Evolutionary conservation across 768 basidiomycete genomes (phyloP), one percentile per base, ranked within the genome.

Genomic region (Imleria badia): DNA sequence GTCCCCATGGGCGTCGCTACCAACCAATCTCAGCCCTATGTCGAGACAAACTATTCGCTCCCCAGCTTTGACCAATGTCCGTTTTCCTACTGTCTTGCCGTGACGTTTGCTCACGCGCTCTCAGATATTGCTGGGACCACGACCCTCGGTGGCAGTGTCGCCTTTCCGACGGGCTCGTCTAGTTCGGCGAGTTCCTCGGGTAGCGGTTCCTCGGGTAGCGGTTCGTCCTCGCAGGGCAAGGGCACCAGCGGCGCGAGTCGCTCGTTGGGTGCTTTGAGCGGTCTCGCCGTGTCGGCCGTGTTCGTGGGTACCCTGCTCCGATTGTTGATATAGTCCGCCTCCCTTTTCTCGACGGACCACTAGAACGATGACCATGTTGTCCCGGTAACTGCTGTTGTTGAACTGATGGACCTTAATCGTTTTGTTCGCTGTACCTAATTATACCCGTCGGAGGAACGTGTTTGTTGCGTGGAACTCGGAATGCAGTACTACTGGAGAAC

Each of bases 21-120:
- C 12, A 85, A 85, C 63, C 71, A 72, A 41, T 76, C 78, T 1
- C 73, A 77, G 3, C 82, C 81, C 11, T 85, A 85, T 55, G 70
- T 75, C 11, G 84, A 84, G 64, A 63, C 68, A 10, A 75, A 74
- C 55, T 73, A 74, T 46, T 62, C 74, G 0, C 58, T 75, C 51
- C 78, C 77, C 12, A 50, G 26, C 5, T 84, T 83, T 60, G 64
- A 70, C 2, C 71, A 81, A 61, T 82, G 83, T 83, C 30, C 1
- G 64, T 59, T 22, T 17, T 17, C 13, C 5, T 36, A 12, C 31
- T 3, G n/a, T 8, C 2, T 2, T 31, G 4, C 8, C 2, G 30
- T 48, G 6, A 45, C n/a, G 23, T 15, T 51, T 15, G 36, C 40
- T 48, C 2, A 54, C 22, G 9, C 20, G 5, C 12, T 4, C 19